A percentile compares a stretch with the other conserved stretches of the same genome.
phyloP scores from a whole-genome alignment of 345 rosid genomes.

The Rhodomyrtus tomentosa region DNA sequence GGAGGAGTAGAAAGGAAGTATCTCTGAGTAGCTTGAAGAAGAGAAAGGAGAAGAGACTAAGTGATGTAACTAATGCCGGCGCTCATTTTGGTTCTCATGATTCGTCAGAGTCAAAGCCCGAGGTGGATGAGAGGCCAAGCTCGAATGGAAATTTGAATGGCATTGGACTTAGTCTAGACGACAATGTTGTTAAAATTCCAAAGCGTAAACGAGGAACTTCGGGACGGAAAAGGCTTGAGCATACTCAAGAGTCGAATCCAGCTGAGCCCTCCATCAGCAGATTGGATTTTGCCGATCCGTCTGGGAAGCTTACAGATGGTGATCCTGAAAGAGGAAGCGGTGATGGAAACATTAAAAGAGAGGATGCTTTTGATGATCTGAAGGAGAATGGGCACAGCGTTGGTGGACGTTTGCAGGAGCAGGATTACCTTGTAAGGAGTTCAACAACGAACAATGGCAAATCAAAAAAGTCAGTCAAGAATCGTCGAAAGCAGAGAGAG shows the following conservation, averaged over 20 bases:
- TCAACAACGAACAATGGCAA: constrained; percentile 15
- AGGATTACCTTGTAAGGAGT: constrained; percentile 29
- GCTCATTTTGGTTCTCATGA: constrained; percentile 12
- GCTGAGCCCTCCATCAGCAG: constrained; percentile 20
- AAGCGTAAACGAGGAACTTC: constrained; percentile 76
- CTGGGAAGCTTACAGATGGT: constrained; percentile 19
- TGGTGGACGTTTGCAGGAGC: constrained; percentile 8
- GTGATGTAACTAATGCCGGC: constrained; percentile 40
- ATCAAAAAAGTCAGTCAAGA: constrained; percentile 21
- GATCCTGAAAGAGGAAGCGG: constrained; percentile 20
- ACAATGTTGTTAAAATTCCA: constrained; percentile 43
- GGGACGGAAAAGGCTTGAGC: constrained; percentile 62
- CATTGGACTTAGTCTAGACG: constrained; percentile 36
- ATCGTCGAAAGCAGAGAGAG: constrained; percentile 45
- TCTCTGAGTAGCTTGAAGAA: constrained; percentile 44
- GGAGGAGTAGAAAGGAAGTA: constrained; percentile 50
- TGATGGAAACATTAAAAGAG: constrained; percentile 22
- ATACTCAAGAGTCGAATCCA: constrained; percentile 22
- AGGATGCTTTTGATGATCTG: constrained; percentile 16
- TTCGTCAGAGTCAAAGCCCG: constrained; percentile 25
- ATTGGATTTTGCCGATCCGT: constrained; percentile 20
- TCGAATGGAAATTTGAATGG: constrained; percentile 27
- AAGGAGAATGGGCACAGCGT: constrained; percentile 18
- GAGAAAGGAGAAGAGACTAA: constrained; percentile 24
- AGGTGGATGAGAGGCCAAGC: constrained; percentile 23